These are phyloP conservation scores for Pulchroboletus neoregius DNA, from an alignment of 1,284 basidiomycete genomes.

Conservation along the genomic window DNA sequence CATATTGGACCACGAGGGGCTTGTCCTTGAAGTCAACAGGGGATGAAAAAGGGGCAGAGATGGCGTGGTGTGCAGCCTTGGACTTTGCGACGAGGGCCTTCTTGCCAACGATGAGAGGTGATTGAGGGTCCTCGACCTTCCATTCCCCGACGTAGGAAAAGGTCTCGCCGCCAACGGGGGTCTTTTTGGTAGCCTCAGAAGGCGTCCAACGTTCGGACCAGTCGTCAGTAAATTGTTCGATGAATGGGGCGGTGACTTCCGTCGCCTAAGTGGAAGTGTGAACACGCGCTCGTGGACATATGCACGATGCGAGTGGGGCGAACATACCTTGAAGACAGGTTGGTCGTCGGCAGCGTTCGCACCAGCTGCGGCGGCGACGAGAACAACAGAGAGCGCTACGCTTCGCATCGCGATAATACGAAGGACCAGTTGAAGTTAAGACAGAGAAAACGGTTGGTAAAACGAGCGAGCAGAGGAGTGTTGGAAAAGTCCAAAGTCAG, in stretches of 20 bases:
- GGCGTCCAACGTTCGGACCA: slow-evolving; percentile 93
- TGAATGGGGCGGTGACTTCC: slow-evolving; percentile 83
- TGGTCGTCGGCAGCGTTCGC: slow-evolving; percentile 58
- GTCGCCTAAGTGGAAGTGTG: slow-evolving; percentile 55
- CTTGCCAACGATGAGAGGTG: slow-evolving; percentile 75
- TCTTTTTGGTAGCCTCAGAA: slow-evolving; percentile 97
- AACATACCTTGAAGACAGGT: slow-evolving; percentile 62
- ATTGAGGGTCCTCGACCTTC: slow-evolving; percentile 86
- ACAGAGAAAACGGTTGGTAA: slow-evolving; percentile 32
- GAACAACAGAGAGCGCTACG: slow-evolving; percentile 70
- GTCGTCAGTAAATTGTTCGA: slow-evolving; percentile 95
- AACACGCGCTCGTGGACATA: slow-evolving; percentile 5
- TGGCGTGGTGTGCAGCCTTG: slow-evolving; percentile 94
- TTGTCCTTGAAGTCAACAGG: slow-evolving; percentile 82
- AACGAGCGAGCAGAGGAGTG: slow-evolving; percentile 35
- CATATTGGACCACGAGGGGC: slow-evolving; percentile 96
- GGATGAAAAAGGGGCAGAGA: slow-evolving; percentile 85
- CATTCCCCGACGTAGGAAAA: slow-evolving; percentile 98
- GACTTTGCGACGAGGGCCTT: slow-evolving; percentile 89
- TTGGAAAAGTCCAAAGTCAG: slow-evolving; percentile 16
- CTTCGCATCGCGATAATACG: slow-evolving; percentile 71
- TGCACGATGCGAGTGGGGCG: not conserved
- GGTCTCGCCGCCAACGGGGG: slow-evolving; percentile 86
- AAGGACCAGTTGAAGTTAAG: slow-evolving; percentile 50
- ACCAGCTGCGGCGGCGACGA: slow-evolving; percentile 61